Conservation (phyloP, 2,329 filamentous ascomycete species). For the Ophiocordyceps unilateralis region DNA sequence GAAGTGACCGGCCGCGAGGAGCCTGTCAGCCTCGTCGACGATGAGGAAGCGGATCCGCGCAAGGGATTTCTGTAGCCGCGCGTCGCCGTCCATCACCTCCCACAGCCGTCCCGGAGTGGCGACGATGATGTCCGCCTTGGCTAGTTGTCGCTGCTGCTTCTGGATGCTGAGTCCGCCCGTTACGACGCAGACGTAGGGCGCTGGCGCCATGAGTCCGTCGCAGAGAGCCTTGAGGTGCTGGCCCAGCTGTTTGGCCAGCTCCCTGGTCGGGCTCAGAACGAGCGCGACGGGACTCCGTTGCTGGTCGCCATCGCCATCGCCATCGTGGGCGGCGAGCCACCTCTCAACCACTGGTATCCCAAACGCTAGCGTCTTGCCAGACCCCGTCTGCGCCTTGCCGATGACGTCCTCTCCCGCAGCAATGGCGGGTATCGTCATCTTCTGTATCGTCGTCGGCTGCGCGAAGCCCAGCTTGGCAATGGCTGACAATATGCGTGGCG, state of each 20-base stretch:
- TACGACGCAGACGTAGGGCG: conserved; percentile 66
- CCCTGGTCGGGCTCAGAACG: conserved; percentile 79
- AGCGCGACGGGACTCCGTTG: conserved; percentile 40
- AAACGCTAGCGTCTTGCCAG: conserved; percentile 91
- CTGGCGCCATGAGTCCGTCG: conserved; percentile 32
- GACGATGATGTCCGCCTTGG: conserved; percentile 79
- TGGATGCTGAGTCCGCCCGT: conserved; percentile 88
- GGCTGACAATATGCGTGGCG: conserved; percentile 51
- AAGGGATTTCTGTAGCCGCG: conserved; percentile 51
- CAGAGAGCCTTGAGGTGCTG: conserved; percentile 68
- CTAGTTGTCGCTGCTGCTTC: conserved; percentile 77
- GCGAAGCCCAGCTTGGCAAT: conserved; percentile 66
- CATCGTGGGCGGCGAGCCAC: conserved; percentile 41
- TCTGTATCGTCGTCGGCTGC: conserved; percentile 70
- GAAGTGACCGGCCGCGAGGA: conserved; percentile 86
- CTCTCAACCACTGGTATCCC: conserved; percentile 82
- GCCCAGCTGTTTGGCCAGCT: conserved; percentile 81
- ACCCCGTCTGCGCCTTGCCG: conserved; percentile 90
- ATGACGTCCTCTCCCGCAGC: conserved; percentile 76
- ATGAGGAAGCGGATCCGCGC: conserved; percentile 67
- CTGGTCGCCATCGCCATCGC: conserved; percentile 10
- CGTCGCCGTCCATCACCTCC: conserved; percentile 74
- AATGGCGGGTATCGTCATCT: conserved; percentile 63
- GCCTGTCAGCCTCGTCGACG: conserved; percentile 82
- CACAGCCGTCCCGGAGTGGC: conserved; percentile 84